Evolutionary conservation across 352 stramenopile species (phyloP), one percentile per base, ranked within the genome.

Genomic region (Phytophthora lateralis): DNA sequence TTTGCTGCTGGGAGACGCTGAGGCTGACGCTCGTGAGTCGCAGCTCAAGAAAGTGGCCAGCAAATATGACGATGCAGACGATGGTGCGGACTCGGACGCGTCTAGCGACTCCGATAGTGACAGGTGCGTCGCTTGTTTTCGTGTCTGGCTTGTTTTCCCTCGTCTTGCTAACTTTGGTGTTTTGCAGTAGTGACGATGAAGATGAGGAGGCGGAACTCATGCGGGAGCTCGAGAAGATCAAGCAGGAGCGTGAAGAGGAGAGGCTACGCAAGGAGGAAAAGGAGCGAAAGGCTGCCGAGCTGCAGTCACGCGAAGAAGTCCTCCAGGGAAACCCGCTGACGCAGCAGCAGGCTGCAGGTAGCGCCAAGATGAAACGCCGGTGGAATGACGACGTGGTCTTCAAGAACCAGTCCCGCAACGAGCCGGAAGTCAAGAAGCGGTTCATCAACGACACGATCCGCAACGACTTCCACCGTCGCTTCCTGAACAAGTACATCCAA

Each of bases 331-430:
- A 99, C 73, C 95, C 95, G 12, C 73, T 99, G n/a, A 89, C 77
- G 15, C 80, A 90, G 54, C 57, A 61, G 21, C 66, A 77, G 71
- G 55, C 35, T 51, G 32, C 42, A 42, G 56, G 76, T 45, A 80
- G 73, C 44, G 69, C 81, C 44, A 85, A 83, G 61, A 87, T 98
- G 75, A 98, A 98, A 71, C 82, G 96, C 35, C 93, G 93, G 52
- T 99, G 98, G 98, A 99, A 99, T 82, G 97, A 99, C 67, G 98
- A 99, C 78, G 97, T 99, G 15, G 97, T 99, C 24, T 99, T 99
- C 87, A 98, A 98, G 62, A 99, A 99, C 80, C 92, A 98, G 75
- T 97, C 97, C 18, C 90, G 94, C 60, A 93, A 92, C 57, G 97
- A 99, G 69, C 93, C 93, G 6, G 85, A 98, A 69, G 75, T 97